phyloP scores from a whole-genome alignment of 352 stramenopile genomes.

The Pythium apleroticum region DNA sequence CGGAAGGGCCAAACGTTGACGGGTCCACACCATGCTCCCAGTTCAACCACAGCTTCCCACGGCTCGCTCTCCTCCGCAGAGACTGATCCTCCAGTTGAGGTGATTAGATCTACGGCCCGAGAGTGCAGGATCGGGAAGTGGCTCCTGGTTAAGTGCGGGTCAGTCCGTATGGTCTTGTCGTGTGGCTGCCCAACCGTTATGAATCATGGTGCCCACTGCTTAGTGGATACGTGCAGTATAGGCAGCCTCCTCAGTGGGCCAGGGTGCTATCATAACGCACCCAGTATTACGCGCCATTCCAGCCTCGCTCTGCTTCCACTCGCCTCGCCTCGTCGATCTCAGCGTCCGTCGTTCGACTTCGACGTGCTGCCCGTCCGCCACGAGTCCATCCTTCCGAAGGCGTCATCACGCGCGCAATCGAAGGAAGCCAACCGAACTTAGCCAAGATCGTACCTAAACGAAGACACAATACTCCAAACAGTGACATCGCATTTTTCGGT shows the following conservation, averaged over 20 bases:
- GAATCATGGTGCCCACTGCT: neutral
- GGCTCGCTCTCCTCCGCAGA: neutral
- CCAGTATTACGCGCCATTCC: neutral
- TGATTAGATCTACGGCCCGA: neutral
- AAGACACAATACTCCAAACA: neutral
- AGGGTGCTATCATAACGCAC: too few species aligned
- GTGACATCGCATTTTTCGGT: neutral
- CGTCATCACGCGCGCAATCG: constrained; percentile 24
- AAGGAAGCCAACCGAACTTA: constrained; percentile 15
- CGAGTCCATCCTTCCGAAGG: neutral
- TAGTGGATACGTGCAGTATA: neutral
- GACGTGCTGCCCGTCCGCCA: neutral
- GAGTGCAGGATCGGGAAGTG: neutral
- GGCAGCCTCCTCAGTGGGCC: too few species aligned
- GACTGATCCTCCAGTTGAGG: neutral
- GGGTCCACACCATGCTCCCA: neutral
- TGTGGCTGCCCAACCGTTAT: neutral
- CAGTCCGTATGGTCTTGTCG: neutral
- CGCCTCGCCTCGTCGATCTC: neutral
- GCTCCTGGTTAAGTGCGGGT: neutral
- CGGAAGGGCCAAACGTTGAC: neutral
- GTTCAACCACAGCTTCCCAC: neutral
- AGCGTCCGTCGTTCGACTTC: neutral
- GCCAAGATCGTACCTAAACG: neutral
- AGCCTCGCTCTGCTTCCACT: neutral